Conservation (phyloP, 2,329 filamentous ascomycete genomes). For the Fusarium sp. region DNA sequence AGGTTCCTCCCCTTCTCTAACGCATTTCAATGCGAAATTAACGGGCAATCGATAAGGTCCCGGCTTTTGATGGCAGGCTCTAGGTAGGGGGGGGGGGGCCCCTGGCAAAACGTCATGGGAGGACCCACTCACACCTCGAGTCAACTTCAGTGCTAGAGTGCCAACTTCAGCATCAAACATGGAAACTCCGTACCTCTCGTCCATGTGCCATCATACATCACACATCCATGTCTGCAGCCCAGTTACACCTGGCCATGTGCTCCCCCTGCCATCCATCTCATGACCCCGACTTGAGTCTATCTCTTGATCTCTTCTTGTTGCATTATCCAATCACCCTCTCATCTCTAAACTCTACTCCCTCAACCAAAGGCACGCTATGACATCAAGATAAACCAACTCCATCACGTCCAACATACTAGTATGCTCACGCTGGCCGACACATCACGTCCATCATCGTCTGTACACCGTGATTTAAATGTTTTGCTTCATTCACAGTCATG, state of each 20-base stretch:
- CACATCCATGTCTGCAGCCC: neutral
- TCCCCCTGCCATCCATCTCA: neutral
- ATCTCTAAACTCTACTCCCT: neutral
- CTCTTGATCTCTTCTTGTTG: neutral
- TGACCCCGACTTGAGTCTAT: neutral
- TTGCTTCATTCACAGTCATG: slow-evolving; percentile 7
- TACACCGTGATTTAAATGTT: neutral
- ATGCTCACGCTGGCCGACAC: neutral
- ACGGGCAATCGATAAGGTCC: slow-evolving; percentile 16
- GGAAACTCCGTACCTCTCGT: neutral
- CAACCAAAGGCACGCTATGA: neutral
- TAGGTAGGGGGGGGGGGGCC: neutral
- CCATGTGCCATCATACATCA: slow-evolving; percentile 20
- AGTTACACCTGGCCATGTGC: neutral
- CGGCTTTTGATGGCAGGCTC: neutral
- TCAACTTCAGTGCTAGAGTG: neutral
- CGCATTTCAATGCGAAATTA: slow-evolving; percentile 18
- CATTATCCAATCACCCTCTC: neutral
- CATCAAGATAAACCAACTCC: neutral
- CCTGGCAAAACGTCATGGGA: slow-evolving; percentile 31
- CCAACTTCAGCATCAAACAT: neutral
- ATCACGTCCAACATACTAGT: neutral
- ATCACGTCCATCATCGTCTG: neutral
- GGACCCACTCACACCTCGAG: slow-evolving; percentile 17
- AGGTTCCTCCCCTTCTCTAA: neutral